Evolutionary conservation across 441 rosid species (phyloP).

Genomic region (Bocquillonia castaneifolia): DNA sequence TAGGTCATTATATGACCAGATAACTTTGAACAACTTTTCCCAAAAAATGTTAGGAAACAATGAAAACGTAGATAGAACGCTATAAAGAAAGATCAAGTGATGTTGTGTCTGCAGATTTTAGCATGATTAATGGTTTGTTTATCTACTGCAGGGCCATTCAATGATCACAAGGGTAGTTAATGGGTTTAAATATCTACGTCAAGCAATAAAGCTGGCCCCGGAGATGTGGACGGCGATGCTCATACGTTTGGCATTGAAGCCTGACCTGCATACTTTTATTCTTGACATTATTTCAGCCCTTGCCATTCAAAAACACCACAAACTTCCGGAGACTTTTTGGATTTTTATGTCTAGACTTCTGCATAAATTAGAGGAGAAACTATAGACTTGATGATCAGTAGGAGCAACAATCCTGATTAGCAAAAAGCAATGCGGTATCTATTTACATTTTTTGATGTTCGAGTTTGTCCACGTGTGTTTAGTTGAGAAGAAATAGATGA

Average conservation of each 20-base stretch:
- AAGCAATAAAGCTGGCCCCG: constrained; percentile 69
- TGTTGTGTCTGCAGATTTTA: neutral
- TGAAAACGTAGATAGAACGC: neutral
- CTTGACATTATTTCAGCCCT: constrained; percentile 57
- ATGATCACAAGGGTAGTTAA: constrained; percentile 45
- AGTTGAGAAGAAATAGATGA: neutral
- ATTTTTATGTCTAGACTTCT: constrained; percentile 55
- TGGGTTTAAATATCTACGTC: constrained; percentile 51
- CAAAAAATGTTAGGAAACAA: neutral
- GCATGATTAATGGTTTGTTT: constrained; percentile 1
- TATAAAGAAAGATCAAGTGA: neutral
- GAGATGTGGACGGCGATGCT: constrained; percentile 83
- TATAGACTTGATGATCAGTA: constrained; percentile 14
- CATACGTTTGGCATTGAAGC: constrained; percentile 53
- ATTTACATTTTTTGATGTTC: neutral
- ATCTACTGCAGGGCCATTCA: constrained; percentile 41
- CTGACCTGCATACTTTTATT: constrained; percentile 53
- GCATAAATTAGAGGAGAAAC: constrained; percentile 33
- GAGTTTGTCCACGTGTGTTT: neutral
- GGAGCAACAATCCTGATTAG: neutral
- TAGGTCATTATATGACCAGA: neutral
- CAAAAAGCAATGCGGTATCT: neutral
- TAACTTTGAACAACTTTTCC: too few species aligned
- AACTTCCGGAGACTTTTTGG: constrained; percentile 56
- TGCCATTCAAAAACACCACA: constrained; percentile 39